These are phyloP conservation scores for Sarocladium strictum DNA, from an alignment of 2,329 filamentous ascomycete genomes.

Conservation along the genomic window DNA sequence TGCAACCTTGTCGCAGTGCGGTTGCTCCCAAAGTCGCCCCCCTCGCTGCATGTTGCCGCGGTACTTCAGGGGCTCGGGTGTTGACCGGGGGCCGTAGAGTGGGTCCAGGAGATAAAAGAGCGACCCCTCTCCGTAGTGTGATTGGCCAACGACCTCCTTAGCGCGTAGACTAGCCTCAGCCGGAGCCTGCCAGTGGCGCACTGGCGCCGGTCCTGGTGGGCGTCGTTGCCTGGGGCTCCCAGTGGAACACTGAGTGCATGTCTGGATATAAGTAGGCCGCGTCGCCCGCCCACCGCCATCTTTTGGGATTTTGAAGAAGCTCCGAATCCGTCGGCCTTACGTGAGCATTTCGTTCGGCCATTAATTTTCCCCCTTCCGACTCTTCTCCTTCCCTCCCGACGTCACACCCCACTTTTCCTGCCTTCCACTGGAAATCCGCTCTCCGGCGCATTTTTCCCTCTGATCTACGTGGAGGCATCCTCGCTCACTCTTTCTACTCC, in stretches of 20 bases:
- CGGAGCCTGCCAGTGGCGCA: slow-evolving; percentile 32
- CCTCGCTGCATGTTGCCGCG: slow-evolving; percentile 22
- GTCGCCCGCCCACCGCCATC: slow-evolving; percentile 38
- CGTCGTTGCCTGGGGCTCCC: slow-evolving; percentile 37
- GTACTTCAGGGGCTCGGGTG: slow-evolving; percentile 32
- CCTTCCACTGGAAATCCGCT: slow-evolving; percentile 9
- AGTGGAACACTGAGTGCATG: slow-evolving; percentile 23
- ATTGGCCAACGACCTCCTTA: slow-evolving; percentile 32
- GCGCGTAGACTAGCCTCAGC: slow-evolving; percentile 29
- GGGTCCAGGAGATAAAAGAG: slow-evolving; percentile 34
- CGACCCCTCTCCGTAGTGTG: slow-evolving; percentile 20
- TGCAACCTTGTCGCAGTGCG: background rate
- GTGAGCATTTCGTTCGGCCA: slow-evolving; percentile 43
- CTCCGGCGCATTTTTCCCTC: slow-evolving; percentile 13
- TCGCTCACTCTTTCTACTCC: slow-evolving; percentile 7
- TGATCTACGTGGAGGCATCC: slow-evolving; percentile 15
- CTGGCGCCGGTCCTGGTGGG: slow-evolving; percentile 36
- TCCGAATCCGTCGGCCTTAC: slow-evolving; percentile 47
- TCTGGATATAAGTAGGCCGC: slow-evolving; percentile 53
- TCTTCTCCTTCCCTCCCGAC: slow-evolving; percentile 16
- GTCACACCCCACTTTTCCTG: slow-evolving; percentile 24
- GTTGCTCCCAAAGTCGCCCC: slow-evolving; percentile 5
- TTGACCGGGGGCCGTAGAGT: slow-evolving; percentile 25
- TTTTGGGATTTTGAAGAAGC: slow-evolving; percentile 45
- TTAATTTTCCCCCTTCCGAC: slow-evolving; percentile 19